Conservation (phyloP, 495 filamentous ascomycete genomes). For the Tuber magnatum region DNA sequence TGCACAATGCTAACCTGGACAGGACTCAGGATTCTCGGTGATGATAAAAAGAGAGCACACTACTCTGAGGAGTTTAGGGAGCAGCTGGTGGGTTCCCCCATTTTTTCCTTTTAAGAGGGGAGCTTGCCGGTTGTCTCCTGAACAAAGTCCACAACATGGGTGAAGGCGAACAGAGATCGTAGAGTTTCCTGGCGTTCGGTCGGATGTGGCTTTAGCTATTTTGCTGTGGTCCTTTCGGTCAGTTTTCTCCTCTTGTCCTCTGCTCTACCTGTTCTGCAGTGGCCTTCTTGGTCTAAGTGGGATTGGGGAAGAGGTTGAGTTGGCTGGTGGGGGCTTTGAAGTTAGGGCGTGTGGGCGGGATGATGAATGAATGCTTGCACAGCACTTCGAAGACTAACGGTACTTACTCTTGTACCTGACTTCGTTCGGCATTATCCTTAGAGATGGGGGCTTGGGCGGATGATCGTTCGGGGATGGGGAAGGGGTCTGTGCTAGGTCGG, state of each 20-base stretch:
- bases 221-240: background rate
- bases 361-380: constrained; percentile 1
- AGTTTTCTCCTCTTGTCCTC: background rate
- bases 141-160: constrained; percentile 1
- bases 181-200: background rate
- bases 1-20: background rate
- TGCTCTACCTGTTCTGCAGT: background rate
- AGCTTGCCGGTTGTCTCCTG: background rate
- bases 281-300: background rate
- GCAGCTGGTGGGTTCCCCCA: background rate
- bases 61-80: background rate
- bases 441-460: background rate
- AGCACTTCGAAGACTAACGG: background rate
- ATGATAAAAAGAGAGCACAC: constrained; percentile 6
- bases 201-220: background rate
- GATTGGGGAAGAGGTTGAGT: background rate
- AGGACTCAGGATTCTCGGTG: background rate
- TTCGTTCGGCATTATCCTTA: background rate
- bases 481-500: background rate
- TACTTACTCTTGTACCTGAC: background rate
- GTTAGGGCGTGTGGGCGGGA: background rate
- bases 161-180: constrained; percentile 3
- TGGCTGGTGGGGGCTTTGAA: background rate
- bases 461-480: background rate
- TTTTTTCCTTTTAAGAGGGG: background rate